These are phyloP conservation scores for Candida stauntonica DNA, from an alignment of 805 yeast species.

Conservation along the genomic window DNA sequence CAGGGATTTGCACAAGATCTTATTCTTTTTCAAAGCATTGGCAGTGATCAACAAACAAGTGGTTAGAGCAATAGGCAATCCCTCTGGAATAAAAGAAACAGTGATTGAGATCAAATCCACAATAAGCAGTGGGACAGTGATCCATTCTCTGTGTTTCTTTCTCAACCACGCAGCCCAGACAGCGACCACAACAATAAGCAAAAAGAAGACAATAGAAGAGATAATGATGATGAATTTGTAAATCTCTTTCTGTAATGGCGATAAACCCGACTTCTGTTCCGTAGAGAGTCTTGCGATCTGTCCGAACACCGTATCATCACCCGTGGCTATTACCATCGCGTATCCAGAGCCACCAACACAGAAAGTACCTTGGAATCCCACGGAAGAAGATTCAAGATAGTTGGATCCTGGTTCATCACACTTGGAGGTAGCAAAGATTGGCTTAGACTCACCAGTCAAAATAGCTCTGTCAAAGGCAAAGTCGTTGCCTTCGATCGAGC, in stretches of 20 bases:
- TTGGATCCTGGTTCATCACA: slow-evolving; percentile 32
- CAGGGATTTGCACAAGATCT: slow-evolving; percentile 42
- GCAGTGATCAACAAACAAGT: slow-evolving; percentile 48
- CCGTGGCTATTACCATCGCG: slow-evolving; percentile 42
- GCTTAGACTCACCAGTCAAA: slow-evolving; percentile 46
- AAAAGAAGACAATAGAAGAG: slow-evolving; percentile 24
- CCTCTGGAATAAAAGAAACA: slow-evolving; percentile 50
- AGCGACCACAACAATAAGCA: slow-evolving; percentile 31
- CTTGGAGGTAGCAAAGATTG: slow-evolving; percentile 30
- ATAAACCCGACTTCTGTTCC: slow-evolving; percentile 34
- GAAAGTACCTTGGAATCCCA: slow-evolving; percentile 44
- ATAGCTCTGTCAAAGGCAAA: slow-evolving; percentile 43
- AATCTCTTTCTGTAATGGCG: slow-evolving; percentile 41
- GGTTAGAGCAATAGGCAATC: slow-evolving; percentile 47
- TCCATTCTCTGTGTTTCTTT: slow-evolving; percentile 37
- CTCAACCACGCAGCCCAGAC: slow-evolving; percentile 44
- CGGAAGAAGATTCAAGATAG: slow-evolving; percentile 38
- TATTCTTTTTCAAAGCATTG: slow-evolving; percentile 38
- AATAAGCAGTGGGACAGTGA: slow-evolving; percentile 36
- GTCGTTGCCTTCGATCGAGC: slow-evolving; percentile 32
- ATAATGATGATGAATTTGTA: slow-evolving; percentile 32
- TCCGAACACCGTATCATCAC: slow-evolving; percentile 43
- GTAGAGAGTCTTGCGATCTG: slow-evolving; percentile 40
- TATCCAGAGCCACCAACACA: slow-evolving; percentile 40
- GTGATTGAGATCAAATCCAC: slow-evolving; percentile 42